phyloP scores from a whole-genome alignment of 306 rosid genomes.

The Vigna reflexopilosa region DNA sequence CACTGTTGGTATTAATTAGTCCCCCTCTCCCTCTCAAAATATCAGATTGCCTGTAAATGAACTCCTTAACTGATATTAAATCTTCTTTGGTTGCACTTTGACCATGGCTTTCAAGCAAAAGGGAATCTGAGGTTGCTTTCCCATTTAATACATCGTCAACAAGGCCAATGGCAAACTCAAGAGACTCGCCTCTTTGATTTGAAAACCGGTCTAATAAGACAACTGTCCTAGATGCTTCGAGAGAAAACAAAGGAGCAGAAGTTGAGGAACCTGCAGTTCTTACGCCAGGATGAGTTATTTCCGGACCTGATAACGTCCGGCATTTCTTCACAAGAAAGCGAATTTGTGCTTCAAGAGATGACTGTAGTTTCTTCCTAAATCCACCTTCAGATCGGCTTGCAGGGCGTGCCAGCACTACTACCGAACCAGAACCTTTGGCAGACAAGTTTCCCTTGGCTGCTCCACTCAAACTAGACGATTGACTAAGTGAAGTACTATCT shows the following conservation, averaged over 20 bases:
- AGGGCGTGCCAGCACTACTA: slow-evolving; percentile 91
- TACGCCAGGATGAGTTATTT: slow-evolving; percentile 65
- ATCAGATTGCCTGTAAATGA: slow-evolving; percentile 83
- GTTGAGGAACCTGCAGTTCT: slow-evolving; percentile 66
- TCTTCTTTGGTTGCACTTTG: slow-evolving; percentile 76
- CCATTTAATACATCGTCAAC: slow-evolving; percentile 85
- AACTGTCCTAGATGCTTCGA: slow-evolving; percentile 88
- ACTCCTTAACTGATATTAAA: slow-evolving; percentile 77
- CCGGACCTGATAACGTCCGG: slow-evolving; percentile 73
- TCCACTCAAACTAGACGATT: slow-evolving; percentile 61
- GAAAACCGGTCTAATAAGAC: slow-evolving; percentile 71
- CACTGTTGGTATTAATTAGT: slow-evolving; percentile 66
- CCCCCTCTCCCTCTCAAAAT: slow-evolving; percentile 88
- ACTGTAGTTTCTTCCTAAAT: slow-evolving; percentile 79
- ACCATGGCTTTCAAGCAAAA: slow-evolving; percentile 82
- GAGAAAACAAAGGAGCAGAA: slow-evolving; percentile 77
- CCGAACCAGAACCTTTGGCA: slow-evolving; percentile 80
- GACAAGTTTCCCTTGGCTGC: slow-evolving; percentile 63
- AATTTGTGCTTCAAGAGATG: slow-evolving; percentile 88
- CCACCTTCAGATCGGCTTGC: slow-evolving; percentile 84
- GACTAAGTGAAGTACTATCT: slow-evolving; percentile 61
- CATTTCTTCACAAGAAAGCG: slow-evolving; percentile 85
- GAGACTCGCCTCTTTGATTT: slow-evolving; percentile 71
- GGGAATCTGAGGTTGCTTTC: slow-evolving; percentile 85
- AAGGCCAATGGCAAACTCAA: slow-evolving; percentile 75